Conservation (phyloP, 306 rosid species). For the Cucurbita moschata region DNA sequence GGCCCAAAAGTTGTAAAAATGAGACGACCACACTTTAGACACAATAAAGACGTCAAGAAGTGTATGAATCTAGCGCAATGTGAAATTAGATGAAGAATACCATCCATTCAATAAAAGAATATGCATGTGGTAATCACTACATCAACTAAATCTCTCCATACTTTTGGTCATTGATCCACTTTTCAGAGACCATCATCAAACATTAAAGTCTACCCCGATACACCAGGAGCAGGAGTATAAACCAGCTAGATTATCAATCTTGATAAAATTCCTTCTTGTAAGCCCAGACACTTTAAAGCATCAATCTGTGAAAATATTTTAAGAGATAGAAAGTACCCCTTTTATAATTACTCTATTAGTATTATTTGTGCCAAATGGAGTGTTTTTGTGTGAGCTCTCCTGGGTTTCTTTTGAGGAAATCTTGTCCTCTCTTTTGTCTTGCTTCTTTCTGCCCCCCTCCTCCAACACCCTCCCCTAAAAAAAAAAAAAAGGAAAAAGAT, state of each 20-base stretch:
- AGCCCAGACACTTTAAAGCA: background rate
- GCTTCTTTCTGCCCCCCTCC: background rate
- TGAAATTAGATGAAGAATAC: background rate
- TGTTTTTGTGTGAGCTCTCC: background rate
- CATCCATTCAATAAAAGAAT: background rate
- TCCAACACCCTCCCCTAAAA: no score
- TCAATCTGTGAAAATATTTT: background rate
- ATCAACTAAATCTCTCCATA: background rate
- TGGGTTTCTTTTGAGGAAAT: background rate
- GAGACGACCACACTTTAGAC: background rate
- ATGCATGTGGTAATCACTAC: background rate
- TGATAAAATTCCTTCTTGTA: background rate
- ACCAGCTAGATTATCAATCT: background rate
- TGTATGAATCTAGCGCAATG: background rate
- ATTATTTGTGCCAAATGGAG: background rate
- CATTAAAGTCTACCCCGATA: background rate
- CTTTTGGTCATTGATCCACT: background rate
- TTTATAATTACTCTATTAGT: background rate
- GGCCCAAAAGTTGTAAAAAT: background rate
- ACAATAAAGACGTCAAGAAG: background rate
- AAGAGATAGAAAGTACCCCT: background rate
- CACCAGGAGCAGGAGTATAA: background rate
- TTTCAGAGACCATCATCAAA: background rate
- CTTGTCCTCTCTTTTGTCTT: background rate
- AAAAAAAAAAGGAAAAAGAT: no score